Conservation (phyloP, 1,284 basidiomycete genomes). For the Gastroboletus turbinatus region DNA sequence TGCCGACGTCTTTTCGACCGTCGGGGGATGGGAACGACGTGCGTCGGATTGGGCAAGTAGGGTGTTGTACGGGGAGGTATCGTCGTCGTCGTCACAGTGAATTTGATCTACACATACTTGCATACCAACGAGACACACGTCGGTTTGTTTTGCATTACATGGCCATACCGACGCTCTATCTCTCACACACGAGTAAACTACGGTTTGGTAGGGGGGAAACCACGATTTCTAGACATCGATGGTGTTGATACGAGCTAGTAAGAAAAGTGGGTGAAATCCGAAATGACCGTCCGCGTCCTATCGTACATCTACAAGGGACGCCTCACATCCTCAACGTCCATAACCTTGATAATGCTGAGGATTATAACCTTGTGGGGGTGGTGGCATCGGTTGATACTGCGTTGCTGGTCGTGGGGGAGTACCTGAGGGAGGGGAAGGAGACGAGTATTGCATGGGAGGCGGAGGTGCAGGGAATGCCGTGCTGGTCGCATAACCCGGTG, state of each 20-base stretch:
- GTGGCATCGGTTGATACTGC: constrained; percentile 30
- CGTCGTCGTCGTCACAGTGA: neutral
- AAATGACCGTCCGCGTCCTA: neutral
- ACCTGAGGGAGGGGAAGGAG: constrained; percentile 24
- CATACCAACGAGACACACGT: neutral
- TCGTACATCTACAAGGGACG: neutral
- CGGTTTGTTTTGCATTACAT: neutral
- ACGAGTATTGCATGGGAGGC: constrained; percentile 26
- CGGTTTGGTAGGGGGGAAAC: neutral
- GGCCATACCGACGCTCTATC: neutral
- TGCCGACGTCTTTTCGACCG: constrained; percentile 40
- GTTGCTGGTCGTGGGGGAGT: constrained; percentile 11
- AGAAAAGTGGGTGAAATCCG: neutral
- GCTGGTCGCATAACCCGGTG: constrained; percentile 25
- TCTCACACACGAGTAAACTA: neutral
- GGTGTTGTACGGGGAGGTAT: constrained; percentile 40
- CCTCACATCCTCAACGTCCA: constrained; percentile 19
- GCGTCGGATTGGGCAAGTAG: constrained; percentile 44
- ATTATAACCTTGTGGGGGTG: constrained; percentile 31
- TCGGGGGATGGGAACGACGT: constrained; percentile 43
- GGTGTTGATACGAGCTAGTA: neutral
- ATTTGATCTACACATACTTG: neutral
- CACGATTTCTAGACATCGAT: neutral
- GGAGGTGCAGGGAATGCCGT: constrained; percentile 35
- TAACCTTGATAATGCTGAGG: constrained; percentile 28